Evolutionary conservation across 2,329 filamentous ascomycete species (phyloP).

Genomic region (Geosmithia flava): DNA sequence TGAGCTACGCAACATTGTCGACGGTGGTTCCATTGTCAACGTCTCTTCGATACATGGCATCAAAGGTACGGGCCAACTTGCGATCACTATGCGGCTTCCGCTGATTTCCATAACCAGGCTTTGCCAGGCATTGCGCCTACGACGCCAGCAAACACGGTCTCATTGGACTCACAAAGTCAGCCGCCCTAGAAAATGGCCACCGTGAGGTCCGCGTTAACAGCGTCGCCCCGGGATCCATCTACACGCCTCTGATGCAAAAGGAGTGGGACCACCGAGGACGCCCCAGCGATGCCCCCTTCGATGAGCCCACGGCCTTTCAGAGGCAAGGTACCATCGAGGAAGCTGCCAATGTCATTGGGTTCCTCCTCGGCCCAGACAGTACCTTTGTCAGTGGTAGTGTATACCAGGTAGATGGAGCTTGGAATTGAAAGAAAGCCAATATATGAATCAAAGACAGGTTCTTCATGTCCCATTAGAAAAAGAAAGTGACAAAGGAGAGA

Average conservation of each 20-base stretch:
- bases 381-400: constrained; percentile 31
- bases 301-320: constrained; percentile 26
- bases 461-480: not conserved
- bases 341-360: constrained; percentile 30
- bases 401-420: constrained; percentile 30
- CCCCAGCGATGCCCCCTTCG: constrained; percentile 24
- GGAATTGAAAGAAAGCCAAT: constrained; percentile 10
- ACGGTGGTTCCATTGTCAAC: constrained; percentile 46
- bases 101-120: constrained; percentile 7
- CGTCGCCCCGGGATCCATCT: constrained; percentile 32
- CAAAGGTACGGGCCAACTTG: constrained; percentile 10
- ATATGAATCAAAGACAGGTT: not conserved
- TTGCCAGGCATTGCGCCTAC: constrained; percentile 17
- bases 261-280: constrained; percentile 19
- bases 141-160: constrained; percentile 21
- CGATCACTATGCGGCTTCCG: not conserved
- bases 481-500: no score
- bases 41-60: constrained; percentile 37
- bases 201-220: constrained; percentile 30
- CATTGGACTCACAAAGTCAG: constrained; percentile 17
- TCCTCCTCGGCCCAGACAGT: constrained; percentile 32
- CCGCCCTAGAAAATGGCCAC: constrained; percentile 20
- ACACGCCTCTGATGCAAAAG: constrained; percentile 34
- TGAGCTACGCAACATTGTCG: constrained; percentile 27
- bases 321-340: constrained; percentile 34